Evolutionary conservation across 192 early-diverging fungal genomes (phyloP), one percentile per base, ranked within the genome.

Genomic region (Coemansia sp.): DNA sequence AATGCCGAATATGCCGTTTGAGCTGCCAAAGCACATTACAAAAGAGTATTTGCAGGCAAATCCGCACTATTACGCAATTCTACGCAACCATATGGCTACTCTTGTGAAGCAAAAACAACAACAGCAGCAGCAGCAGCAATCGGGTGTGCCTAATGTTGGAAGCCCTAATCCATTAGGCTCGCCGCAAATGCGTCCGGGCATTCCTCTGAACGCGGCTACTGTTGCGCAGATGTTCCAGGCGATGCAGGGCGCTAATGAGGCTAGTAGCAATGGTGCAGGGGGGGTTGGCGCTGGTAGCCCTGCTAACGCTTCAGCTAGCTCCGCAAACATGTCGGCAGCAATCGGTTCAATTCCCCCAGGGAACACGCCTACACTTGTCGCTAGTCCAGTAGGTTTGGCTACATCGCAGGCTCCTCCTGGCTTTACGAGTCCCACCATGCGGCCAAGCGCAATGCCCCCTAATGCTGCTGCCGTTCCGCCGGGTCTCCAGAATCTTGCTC

Each of bases 31-130:
- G 22, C 65, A 71, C n/a, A 74, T 80, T 46, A 80, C 77, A 2
- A 71, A 68, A 58, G 77, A 80, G 46, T 80, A 71, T 58, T 54
- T 80, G 45, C 68, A 74, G 42, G 77, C 77, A 11, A 71, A 80
- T 21, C 77, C 77, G 8, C 63, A 71, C 21, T 74, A 80, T 43
- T 51, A 19, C n/a, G 59, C 58, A 1, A 62, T 74, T 22, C 66
- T 80, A 8, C 65, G 72, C 8, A 62, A 66, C 41, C 62, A 79
- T 16, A 56, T 79, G 60, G 40, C 52, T 6, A 16, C 26, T 4
- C 16, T 70, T 5, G 32, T 45, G 8, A 41, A 55, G 40, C 65
- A 68, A 41, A 48, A 65, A 6, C 47, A 52, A 9, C 61, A 61
- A 46, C 64, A 71, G 58, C 62, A 66, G 6, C 70, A 63, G 40